These are phyloP conservation scores for Dactylella cylindrospora DNA, from an alignment of 2,329 filamentous ascomycete genomes.

Conservation along the genomic window DNA sequence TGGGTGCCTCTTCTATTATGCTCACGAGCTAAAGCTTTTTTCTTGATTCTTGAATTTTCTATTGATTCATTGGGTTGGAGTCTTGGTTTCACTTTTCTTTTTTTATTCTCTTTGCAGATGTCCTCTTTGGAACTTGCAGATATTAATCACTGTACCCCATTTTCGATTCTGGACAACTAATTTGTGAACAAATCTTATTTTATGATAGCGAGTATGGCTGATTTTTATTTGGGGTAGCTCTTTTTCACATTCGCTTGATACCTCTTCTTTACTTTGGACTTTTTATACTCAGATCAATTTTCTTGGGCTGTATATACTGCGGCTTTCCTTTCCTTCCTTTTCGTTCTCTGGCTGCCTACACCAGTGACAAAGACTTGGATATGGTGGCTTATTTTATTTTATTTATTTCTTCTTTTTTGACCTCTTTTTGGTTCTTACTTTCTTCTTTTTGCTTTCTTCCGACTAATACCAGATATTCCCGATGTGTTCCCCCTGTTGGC, in stretches of 20 bases:
- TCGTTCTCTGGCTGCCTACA: too few relatives aligned
- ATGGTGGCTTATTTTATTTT: constrained; percentile 24
- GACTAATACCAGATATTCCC: too few relatives aligned
- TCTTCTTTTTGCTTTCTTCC: too few relatives aligned
- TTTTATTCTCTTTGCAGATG: constrained; percentile 1
- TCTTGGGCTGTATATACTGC: too few relatives aligned
- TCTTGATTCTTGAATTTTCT: constrained; percentile 15
- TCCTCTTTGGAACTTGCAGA: background rate
- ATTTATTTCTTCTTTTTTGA: constrained; percentile 21
- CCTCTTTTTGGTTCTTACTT: constrained; percentile 8
- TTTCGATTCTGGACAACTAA: constrained; percentile 1
- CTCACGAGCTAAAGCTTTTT: background rate
- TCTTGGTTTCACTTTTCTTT: constrained; percentile 23
- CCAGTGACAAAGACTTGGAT: background rate
- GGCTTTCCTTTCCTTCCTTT: too few relatives aligned
- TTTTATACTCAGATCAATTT: too few relatives aligned
- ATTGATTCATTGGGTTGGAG: constrained; percentile 40
- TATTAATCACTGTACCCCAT: constrained; percentile 4
- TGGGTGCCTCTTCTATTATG: constrained; percentile 22
- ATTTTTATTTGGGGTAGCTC: background rate
- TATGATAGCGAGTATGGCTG: background rate
- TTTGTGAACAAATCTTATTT: background rate
- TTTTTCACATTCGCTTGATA: constrained; percentile 4
- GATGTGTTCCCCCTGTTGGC: too few relatives aligned
- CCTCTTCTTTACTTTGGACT: too few relatives aligned